Conservation (phyloP, 768 basidiomycete species). For the Tricholoma furcatifolium region DNA sequence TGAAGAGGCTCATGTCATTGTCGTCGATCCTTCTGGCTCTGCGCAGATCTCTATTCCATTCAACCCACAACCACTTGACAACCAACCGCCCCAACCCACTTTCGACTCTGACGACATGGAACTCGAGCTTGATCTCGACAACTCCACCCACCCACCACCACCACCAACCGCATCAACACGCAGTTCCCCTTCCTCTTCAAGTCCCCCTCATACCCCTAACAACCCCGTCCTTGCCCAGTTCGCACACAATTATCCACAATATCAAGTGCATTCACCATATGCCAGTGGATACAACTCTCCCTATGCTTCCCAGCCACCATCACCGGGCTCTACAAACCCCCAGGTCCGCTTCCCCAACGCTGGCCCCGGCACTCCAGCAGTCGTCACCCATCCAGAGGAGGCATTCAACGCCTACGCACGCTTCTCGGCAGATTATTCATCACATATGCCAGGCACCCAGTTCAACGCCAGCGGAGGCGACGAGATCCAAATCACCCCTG, state of each 20-base stretch:
- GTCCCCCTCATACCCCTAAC: slow-evolving; percentile 52
- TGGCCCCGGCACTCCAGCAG: slow-evolving; percentile 16
- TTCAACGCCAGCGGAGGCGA: slow-evolving; percentile 37
- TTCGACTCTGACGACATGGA: slow-evolving; percentile 80
- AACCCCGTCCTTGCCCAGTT: slow-evolving; percentile 24
- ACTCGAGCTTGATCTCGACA: slow-evolving; percentile 61
- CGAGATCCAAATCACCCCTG: slow-evolving; percentile 23
- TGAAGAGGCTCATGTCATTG: slow-evolving; percentile 85
- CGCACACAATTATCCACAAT: slow-evolving; percentile 28
- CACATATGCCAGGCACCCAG: slow-evolving; percentile 59
- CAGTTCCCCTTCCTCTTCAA: slow-evolving; percentile 43
- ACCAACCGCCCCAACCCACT: slow-evolving; percentile 19
- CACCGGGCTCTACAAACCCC: slow-evolving; percentile 44
- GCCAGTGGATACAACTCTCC: slow-evolving; percentile 29
- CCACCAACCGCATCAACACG: slow-evolving; percentile 25
- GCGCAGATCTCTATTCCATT: slow-evolving; percentile 47
- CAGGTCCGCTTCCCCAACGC: slow-evolving; percentile 17
- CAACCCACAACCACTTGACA: slow-evolving; percentile 33
- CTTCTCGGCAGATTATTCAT: slow-evolving; percentile 60
- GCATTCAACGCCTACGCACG: slow-evolving; percentile 71
- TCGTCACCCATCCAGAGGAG: slow-evolving; percentile 43
- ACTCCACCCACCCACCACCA: slow-evolving; percentile 26
- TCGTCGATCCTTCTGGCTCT: slow-evolving; percentile 45
- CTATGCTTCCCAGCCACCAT: slow-evolving; percentile 41
- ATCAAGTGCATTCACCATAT: slow-evolving; percentile 21